Conservation (phyloP, 225 moss, liverwort and hornwort species). For the Rhytidiadelphus loreus region DNA sequence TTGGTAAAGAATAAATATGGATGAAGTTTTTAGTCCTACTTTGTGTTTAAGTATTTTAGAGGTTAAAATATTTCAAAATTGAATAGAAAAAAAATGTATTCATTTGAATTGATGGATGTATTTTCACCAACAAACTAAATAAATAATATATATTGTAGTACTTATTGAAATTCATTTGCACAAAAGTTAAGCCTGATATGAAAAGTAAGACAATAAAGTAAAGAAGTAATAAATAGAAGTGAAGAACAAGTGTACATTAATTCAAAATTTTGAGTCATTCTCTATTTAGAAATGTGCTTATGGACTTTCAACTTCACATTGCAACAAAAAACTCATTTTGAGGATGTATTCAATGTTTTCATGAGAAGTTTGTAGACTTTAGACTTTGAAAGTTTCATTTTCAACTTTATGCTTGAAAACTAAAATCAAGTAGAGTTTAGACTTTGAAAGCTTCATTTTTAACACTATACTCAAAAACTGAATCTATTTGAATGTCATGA, state of each 20-base stretch:
- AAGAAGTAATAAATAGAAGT: neutral
- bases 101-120: rapidly evolving
- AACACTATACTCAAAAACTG: neutral
- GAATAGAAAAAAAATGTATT: neutral
- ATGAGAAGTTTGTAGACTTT: too few species aligned
- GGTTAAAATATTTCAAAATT: neutral
- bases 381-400: too few species aligned
- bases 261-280: neutral
- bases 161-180: neutral
- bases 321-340: neutral
- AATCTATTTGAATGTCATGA: neutral
- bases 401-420: too few species aligned
- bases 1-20: neutral
- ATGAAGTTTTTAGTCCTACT: neutral
- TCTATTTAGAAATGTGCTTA: neutral
- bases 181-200: neutral
- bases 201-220: rapidly evolving
- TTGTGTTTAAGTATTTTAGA: neutral
- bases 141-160: neutral
- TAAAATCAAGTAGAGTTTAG: neutral
- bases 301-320: neutral
- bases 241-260: neutral
- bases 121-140: neutral
- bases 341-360: neutral
- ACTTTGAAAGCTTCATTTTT: neutral